Conservation (phyloP, 2,329 filamentous ascomycete genomes). For the Penicillium sp. region DNA sequence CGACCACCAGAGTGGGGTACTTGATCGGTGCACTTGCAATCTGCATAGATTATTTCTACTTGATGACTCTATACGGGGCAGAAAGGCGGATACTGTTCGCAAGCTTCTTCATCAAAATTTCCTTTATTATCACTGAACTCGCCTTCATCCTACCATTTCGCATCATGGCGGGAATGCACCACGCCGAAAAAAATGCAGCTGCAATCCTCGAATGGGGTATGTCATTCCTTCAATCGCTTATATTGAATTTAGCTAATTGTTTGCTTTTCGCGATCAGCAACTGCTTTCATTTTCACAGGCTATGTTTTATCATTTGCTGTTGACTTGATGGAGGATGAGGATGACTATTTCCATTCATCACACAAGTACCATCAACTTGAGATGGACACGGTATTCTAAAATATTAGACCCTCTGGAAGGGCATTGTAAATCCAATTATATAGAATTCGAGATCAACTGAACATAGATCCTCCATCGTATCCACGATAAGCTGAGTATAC, state of each 20-base stretch:
- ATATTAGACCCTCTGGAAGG: constrained; percentile 1
- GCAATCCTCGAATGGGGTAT: constrained; percentile 24
- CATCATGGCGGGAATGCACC: constrained; percentile 15
- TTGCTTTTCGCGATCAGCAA: constrained; percentile 17
- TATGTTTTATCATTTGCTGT: constrained; percentile 24
- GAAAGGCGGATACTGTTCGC: constrained; percentile 19
- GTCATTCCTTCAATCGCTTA: neutral
- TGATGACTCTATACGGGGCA: constrained; percentile 14
- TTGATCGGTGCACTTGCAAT: constrained; percentile 21
- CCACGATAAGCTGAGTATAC: neutral
- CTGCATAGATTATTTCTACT: constrained; percentile 23
- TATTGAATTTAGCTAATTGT: neutral
- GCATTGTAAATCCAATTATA: constrained; percentile 1
- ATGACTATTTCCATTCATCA: constrained; percentile 8
- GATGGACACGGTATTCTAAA: constrained; percentile 12
- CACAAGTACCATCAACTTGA: constrained; percentile 23
- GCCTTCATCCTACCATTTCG: constrained; percentile 23
- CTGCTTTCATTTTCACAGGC: constrained; percentile 24
- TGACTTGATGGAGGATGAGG: constrained; percentile 16
- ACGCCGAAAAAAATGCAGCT: constrained; percentile 18
- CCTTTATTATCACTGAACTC: constrained; percentile 23
- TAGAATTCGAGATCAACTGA: neutral
- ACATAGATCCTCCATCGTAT: neutral
- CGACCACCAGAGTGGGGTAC: constrained; percentile 14
- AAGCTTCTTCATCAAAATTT: constrained; percentile 23